Conservation (phyloP, 352 stramenopile species). For the Blastocystis hominis region DNA sequence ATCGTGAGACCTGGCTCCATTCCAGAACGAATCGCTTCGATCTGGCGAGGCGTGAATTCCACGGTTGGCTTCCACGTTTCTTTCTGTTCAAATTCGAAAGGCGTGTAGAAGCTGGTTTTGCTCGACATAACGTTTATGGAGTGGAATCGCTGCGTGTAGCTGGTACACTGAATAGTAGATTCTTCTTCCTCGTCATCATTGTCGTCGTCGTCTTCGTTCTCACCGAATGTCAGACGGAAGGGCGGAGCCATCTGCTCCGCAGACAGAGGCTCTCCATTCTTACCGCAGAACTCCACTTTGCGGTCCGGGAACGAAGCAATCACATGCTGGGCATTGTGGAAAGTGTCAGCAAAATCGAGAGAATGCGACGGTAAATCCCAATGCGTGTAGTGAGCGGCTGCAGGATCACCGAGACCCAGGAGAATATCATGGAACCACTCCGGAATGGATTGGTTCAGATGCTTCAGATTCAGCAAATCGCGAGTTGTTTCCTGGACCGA, state of each 20-base stretch:
- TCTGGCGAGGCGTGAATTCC: conserved; percentile 81
- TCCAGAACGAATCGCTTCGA: conserved; percentile 79
- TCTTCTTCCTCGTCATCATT: background rate
- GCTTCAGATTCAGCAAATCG: conserved; percentile 64
- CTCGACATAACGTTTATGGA: too few species aligned
- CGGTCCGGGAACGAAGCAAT: conserved; percentile 63
- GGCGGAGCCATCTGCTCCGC: conserved; percentile 4
- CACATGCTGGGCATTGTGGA: conserved; percentile 69
- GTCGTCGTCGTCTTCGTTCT: background rate
- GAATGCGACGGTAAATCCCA: conserved; percentile 33
- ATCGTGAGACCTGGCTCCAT: conserved; percentile 83
- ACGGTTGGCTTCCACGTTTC: conserved; percentile 67
- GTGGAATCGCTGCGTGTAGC: background rate
- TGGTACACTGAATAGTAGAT: background rate
- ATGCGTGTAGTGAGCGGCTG: conserved; percentile 69
- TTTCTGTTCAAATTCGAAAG: background rate
- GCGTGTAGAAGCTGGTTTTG: background rate
- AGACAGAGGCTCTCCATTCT: conserved; percentile 2
- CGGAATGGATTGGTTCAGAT: conserved; percentile 67
- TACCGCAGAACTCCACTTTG: background rate
- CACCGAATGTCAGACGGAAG: conserved; percentile 50
- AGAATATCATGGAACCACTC: conserved; percentile 84
- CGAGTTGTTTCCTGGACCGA: conserved; percentile 80
- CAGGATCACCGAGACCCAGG: conserved; percentile 80
- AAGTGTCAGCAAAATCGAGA: conserved; percentile 75